Percentiles rank a stretch among this genome's conserved stretches.
Evolutionary conservation across 2,329 filamentous ascomycete species (phyloP).

Genomic region (Pyrenophora teres): DNA sequence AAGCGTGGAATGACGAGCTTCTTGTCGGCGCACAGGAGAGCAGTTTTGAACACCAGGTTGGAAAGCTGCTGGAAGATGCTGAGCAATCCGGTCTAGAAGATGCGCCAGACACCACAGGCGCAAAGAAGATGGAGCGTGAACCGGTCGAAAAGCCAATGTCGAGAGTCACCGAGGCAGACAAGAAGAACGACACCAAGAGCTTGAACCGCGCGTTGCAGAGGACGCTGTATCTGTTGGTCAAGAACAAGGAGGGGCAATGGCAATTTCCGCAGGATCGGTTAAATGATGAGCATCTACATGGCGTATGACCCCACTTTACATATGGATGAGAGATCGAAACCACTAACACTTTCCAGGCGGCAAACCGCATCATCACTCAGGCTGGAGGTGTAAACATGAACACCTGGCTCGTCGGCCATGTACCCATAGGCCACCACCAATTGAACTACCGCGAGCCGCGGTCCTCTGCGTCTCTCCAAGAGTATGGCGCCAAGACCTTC

Average conservation of each 20-base stretch:
- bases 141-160: slow-evolving; percentile 72
- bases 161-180: slow-evolving; percentile 78
- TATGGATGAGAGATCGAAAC: neutral
- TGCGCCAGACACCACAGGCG: slow-evolving; percentile 40
- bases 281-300: slow-evolving; percentile 75
- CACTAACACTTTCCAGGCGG: slow-evolving; percentile 64
- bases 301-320: slow-evolving; percentile 62
- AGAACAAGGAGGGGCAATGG: slow-evolving; percentile 73
- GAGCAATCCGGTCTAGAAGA: slow-evolving; percentile 58
- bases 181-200: slow-evolving; percentile 72
- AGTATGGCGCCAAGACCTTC: slow-evolving; percentile 80
- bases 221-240: slow-evolving; percentile 87
- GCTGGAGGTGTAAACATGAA: slow-evolving; percentile 95
- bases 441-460: slow-evolving; percentile 55
- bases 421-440: slow-evolving; percentile 81
- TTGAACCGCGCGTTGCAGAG: slow-evolving; percentile 78
- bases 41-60: slow-evolving; percentile 66
- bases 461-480: slow-evolving; percentile 36
- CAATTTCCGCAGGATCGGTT: slow-evolving; percentile 78
- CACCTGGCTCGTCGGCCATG: slow-evolving; percentile 93
- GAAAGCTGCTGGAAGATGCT: slow-evolving; percentile 75
- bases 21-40: slow-evolving; percentile 73
- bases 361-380: slow-evolving; percentile 75
- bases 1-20: slow-evolving; percentile 91
- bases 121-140: slow-evolving; percentile 57